A percentile compares a stretch with the other conserved stretches of the same genome.
phyloP scores from a whole-genome alignment of 2,329 filamentous ascomycete genomes.

The Fusarium citri region DNA sequence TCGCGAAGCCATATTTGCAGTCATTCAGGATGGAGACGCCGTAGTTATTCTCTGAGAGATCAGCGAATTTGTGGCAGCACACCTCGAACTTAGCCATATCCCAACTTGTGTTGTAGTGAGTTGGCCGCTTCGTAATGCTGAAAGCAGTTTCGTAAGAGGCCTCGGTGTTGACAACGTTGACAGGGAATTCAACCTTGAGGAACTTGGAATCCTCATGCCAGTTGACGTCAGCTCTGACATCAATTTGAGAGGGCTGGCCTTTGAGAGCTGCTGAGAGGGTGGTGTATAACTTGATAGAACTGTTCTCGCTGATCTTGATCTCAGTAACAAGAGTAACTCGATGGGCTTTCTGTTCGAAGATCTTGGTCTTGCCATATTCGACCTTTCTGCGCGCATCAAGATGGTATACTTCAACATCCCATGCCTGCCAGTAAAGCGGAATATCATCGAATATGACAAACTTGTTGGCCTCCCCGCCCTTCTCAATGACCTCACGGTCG shows the following conservation, averaged over 20 bases:
- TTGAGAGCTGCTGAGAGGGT: constrained; percentile 77
- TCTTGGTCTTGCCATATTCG: constrained; percentile 72
- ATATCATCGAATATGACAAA: constrained; percentile 97
- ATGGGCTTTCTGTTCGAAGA: constrained; percentile 78
- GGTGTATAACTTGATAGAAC: constrained; percentile 87
- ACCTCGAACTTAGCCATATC: constrained; percentile 99
- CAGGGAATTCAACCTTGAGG: constrained; percentile 98
- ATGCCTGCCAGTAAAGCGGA: constrained; percentile 95
- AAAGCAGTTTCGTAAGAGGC: constrained; percentile 96
- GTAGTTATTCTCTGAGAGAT: constrained; percentile 87
- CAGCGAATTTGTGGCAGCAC: constrained; percentile 94
- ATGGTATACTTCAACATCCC: constrained; percentile 98
- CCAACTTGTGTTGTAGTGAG: constrained; percentile 97
- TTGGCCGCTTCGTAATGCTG: constrained; percentile 87
- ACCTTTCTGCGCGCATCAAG: constrained; percentile 87
- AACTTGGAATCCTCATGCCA: constrained; percentile 99
- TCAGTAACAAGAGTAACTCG: constrained; percentile 85
- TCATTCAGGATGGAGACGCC: constrained; percentile 95
- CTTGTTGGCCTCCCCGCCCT: constrained; percentile 84
- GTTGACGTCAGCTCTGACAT: constrained; percentile 87
- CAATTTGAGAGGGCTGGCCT: constrained; percentile 72
- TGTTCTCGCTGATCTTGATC: constrained; percentile 87
- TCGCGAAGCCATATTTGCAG: constrained; percentile 96
- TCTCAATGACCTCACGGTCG: constrained; percentile 81
- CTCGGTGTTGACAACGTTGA: constrained; percentile 89